A percentile compares a stretch with the other conserved stretches of the same genome.
Evolutionary conservation across 1,139 yeast species (phyloP).

Genomic region (Pneumocystis canis): DNA sequence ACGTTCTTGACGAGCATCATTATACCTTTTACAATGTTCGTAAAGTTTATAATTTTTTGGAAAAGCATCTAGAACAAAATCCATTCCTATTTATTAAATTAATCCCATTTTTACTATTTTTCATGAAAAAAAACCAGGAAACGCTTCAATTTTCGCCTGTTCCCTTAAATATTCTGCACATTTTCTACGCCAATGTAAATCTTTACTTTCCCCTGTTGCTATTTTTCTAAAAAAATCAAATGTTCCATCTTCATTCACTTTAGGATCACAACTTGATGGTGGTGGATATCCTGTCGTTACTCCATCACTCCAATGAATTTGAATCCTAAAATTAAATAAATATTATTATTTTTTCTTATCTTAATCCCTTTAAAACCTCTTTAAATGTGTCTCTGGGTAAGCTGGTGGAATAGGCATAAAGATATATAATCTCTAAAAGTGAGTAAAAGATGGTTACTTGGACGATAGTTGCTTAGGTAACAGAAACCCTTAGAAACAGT

Average conservation of each 20-base stretch:
- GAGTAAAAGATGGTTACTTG: not conserved
- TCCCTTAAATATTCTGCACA: conserved; percentile 1
- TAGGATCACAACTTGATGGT: not conserved
- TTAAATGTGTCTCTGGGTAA: not conserved
- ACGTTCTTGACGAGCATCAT: conserved; percentile 6
- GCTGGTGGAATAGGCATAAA: not conserved
- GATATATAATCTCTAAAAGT: not conserved
- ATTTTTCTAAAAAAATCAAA: conserved; percentile 1
- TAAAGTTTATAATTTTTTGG: conserved; percentile 2
- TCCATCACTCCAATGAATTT: not conserved
- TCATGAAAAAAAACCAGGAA: not conserved
- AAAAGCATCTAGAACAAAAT: not conserved
- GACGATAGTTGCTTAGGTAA: not conserved
- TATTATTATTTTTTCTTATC: not conserved
- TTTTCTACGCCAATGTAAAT: conserved; percentile 1
- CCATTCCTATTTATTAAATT: not conserved
- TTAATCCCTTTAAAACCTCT: not conserved
- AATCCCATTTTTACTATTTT: not conserved
- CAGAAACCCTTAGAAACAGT: too few species aligned
- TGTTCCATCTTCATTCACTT: not conserved
- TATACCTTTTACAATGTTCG: conserved; percentile 1
- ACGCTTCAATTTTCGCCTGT: not conserved
- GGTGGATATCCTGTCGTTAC: not conserved
- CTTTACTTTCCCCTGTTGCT: not conserved
- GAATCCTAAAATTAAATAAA: not conserved